Evolutionary conservation across 768 basidiomycete genomes (phyloP), one percentile per base, ranked within the genome.

Genomic region (Inosperma sp.): DNA sequence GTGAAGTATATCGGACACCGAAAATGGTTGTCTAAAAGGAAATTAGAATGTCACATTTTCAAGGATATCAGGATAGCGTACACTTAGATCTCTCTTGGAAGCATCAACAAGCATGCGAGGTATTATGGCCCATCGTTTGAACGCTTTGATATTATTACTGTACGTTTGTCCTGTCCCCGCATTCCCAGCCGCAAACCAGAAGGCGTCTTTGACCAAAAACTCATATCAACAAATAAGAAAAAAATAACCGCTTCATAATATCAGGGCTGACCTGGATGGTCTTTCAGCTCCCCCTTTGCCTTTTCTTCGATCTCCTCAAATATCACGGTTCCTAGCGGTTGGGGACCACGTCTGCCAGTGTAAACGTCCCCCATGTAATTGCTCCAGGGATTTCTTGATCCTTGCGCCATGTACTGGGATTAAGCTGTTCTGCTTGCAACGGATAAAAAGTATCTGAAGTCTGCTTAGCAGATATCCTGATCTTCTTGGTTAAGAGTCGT

Each of bases 21-120:
- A 89, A 85, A 30, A 89, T 70, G 3, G 80, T 85, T 2, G 81
- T 84, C 86, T 88, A 43, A 21, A 25, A 31, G n/a, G n/a, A n/a
- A n/a, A n/a, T n/a, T n/a, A n/a, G n/a, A n/a, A n/a, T n/a, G n/a
- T n/a, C n/a, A n/a, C n/a, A n/a, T n/a, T n/a, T n/a, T n/a, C n/a
- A n/a, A n/a, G n/a, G n/a, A n/a, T n/a, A n/a, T n/a, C n/a, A n/a
- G n/a, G n/a, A n/a, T n/a, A n/a, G n/a, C 72, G 44, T 58, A 84
- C 88, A 57, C 84, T 77, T 25, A 92, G 62, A 40, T 64, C 78
- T 17, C 87, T 77, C 16, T 67, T 62, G 4, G 80, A 80, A 0
- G 77, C 77, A 54, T 82, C 71, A 16, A 80, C 73, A 26, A 91
- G 76, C 87, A 90, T 88, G 5, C 84, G 79, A 2, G 89, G 89